Conservation (phyloP, 2,329 filamentous ascomycete species). For the Fusarium beomiforme region DNA sequence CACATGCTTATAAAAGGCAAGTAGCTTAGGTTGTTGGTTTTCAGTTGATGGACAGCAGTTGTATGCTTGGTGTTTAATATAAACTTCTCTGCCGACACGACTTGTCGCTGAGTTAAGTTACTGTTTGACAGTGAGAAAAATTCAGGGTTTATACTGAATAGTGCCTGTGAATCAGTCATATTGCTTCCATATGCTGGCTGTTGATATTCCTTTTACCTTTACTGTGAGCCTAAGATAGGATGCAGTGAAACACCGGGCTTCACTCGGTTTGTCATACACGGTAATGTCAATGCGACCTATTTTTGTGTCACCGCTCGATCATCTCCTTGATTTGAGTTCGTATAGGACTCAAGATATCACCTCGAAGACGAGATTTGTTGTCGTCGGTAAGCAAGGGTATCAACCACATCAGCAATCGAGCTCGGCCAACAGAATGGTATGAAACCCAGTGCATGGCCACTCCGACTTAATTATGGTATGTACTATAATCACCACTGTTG, state of each 20-base stretch:
- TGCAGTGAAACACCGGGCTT: not conserved
- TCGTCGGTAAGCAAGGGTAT: not conserved
- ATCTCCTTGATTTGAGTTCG: not conserved
- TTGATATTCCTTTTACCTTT: not conserved
- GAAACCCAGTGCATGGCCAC: too few species aligned
- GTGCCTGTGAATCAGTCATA: not conserved
- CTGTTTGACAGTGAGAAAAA: not conserved
- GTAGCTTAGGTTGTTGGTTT: not conserved
- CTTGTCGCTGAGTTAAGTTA: not conserved
- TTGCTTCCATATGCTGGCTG: not conserved
- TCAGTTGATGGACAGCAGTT: not conserved
- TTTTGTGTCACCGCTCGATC: not conserved
- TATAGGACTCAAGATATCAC: not conserved
- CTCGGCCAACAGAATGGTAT: not conserved
- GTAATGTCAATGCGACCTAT: not conserved
- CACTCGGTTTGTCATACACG: not conserved
- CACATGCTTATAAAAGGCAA: slow-evolving; percentile 12
- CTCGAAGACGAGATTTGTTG: not conserved
- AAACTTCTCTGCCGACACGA: not conserved
- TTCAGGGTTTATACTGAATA: not conserved
- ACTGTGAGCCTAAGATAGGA: not conserved
- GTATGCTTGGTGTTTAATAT: not conserved
- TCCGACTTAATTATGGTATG: not conserved
- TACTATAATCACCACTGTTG: not conserved
- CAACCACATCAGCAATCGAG: not conserved